These are phyloP conservation scores for Trypanosoma congolense DNA, from an alignment of 208 protist genomes.

Conservation along the genomic window DNA sequence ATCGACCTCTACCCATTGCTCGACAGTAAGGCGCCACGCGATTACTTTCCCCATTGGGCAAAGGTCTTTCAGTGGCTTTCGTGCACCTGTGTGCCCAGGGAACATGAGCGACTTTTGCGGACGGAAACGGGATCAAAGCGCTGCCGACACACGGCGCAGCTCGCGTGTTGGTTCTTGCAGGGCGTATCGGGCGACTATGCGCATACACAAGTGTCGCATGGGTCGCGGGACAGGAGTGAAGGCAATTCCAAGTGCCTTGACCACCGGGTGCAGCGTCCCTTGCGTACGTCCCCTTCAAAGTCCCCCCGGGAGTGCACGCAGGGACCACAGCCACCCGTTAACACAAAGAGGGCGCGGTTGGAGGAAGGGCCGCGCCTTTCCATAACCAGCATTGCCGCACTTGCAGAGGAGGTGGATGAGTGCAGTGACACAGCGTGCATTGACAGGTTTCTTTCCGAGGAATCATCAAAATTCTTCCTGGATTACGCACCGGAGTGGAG, in stretches of 20 bases:
- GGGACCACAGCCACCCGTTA: not conserved
- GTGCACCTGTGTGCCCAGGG: conserved; percentile 61
- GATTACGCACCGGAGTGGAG: no score
- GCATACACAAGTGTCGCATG: not conserved
- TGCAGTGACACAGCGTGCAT: not conserved
- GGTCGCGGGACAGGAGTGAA: no score
- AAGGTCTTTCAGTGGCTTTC: conserved; percentile 33
- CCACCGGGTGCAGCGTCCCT: no score
- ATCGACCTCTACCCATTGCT: conserved; percentile 41
- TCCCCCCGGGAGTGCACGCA: not conserved
- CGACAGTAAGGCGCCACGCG: not conserved
- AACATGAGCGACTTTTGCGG: conserved; percentile 37
- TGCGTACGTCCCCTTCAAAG: no score
- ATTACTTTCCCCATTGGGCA: conserved; percentile 27
- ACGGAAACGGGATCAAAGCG: conserved; percentile 44
- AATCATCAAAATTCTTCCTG: no score
- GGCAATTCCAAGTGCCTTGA: no score
- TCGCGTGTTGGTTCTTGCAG: conserved; percentile 54
- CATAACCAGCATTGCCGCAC: not conserved
- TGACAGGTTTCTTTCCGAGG: no score
- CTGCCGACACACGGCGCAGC: conserved; percentile 72
- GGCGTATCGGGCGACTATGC: not conserved
- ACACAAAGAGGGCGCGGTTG: not conserved
- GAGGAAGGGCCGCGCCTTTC: not conserved
- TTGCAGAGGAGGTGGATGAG: conserved; percentile 1